These are phyloP conservation scores for Candida golubevii DNA, from an alignment of 805 yeast genomes.

Conservation along the genomic window DNA sequence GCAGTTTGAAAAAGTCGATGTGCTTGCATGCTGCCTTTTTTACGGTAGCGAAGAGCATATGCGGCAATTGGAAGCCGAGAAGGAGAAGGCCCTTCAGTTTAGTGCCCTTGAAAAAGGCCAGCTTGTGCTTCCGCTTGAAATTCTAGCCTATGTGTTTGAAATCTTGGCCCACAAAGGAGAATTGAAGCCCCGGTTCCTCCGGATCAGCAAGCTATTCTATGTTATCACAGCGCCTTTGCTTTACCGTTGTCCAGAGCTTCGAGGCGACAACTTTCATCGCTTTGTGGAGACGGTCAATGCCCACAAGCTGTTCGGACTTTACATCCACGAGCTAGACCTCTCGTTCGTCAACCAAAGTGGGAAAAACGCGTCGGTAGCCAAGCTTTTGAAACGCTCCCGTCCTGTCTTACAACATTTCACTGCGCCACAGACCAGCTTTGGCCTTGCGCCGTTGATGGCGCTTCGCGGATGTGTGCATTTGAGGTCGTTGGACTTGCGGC, in stretches of 20 bases:
- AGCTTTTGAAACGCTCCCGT: slow-evolving; percentile 73
- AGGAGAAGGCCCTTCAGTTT: slow-evolving; percentile 4
- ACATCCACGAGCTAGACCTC: slow-evolving; percentile 66
- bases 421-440: slow-evolving; percentile 95
- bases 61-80: slow-evolving; percentile 12
- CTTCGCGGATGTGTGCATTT: slow-evolving; percentile 65
- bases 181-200: slow-evolving; percentile 46
- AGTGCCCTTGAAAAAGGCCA: slow-evolving; percentile 10
- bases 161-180: slow-evolving; percentile 25
- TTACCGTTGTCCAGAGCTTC: slow-evolving; percentile 59
- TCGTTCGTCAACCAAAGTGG: slow-evolving; percentile 84
- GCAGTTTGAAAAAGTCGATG: slow-evolving; percentile 49
- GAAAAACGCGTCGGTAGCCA: slow-evolving; percentile 84
- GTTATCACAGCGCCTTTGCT: slow-evolving; percentile 56
- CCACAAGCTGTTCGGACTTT: slow-evolving; percentile 49
- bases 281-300: slow-evolving; percentile 68
- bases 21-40: slow-evolving; percentile 33
- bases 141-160: slow-evolving; percentile 30
- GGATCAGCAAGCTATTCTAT: slow-evolving; percentile 63
- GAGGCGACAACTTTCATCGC: slow-evolving; percentile 59
- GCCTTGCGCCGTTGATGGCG: slow-evolving; percentile 82
- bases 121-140: slow-evolving; percentile 34
- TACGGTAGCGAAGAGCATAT: slow-evolving; percentile 22
- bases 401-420: slow-evolving; percentile 59
- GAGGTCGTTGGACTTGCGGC: slow-evolving; percentile 65